phyloP scores from a whole-genome alignment of 192 early-diverging fungal genomes.

The Spizellomyces sp. region DNA sequence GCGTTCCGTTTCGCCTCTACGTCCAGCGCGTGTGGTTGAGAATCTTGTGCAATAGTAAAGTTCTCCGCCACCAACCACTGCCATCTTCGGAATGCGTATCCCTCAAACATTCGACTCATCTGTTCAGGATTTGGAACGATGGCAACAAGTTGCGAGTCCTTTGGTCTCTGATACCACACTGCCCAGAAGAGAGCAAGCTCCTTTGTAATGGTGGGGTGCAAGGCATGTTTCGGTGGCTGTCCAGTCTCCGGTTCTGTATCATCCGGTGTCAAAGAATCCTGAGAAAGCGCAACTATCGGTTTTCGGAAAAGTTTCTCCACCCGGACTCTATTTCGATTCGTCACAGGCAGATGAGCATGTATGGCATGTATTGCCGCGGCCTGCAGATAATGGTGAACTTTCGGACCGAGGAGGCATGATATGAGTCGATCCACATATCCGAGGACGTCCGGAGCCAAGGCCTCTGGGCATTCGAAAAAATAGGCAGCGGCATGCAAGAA shows the following conservation, averaged over 20 bases:
- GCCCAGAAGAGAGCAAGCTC: slow-evolving; percentile 30
- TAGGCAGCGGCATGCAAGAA: slow-evolving; percentile 36
- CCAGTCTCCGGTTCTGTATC: neutral
- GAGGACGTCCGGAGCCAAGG: slow-evolving; percentile 27
- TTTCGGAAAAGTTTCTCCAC: slow-evolving; percentile 41
- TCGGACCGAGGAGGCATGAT: slow-evolving; percentile 17
- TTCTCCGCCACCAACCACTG: slow-evolving; percentile 17
- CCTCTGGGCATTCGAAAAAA: slow-evolving; percentile 34
- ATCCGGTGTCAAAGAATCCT: slow-evolving; percentile 15
- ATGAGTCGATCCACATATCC: slow-evolving; percentile 49
- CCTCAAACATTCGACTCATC: slow-evolving; percentile 17
- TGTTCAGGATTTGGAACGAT: slow-evolving; percentile 27
- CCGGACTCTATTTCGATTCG: slow-evolving; percentile 49
- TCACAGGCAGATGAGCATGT: slow-evolving; percentile 38
- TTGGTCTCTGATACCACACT: slow-evolving; percentile 29
- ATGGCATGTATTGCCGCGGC: slow-evolving; percentile 41
- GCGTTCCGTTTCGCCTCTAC: slow-evolving; percentile 14
- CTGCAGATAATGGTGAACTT: slow-evolving; percentile 34
- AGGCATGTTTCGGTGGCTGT: neutral
- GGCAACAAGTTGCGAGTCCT: slow-evolving; percentile 25
- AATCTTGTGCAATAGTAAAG: neutral
- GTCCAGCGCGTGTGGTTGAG: neutral
- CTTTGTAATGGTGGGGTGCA: slow-evolving; percentile 18
- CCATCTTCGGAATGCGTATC: slow-evolving; percentile 37
- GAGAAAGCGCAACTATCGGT: slow-evolving; percentile 20